Evolutionary conservation across 345 rosid genomes (phyloP).

Genomic region (Salix purpurea): DNA sequence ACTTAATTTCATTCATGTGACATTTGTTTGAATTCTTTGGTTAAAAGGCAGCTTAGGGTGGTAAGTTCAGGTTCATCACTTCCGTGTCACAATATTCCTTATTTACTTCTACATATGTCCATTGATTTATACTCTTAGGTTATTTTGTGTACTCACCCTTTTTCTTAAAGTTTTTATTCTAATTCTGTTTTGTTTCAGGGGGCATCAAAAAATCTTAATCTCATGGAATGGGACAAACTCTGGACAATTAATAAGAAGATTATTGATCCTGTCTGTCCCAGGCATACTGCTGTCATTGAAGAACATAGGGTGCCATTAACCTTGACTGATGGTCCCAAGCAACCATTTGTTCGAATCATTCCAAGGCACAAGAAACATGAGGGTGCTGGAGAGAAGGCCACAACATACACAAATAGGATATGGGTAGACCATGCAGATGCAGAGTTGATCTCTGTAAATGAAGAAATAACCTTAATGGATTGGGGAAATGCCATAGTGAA

Average conservation of each 20-base stretch:
- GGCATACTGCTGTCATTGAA: slow-evolving; percentile 85
- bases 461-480: slow-evolving; percentile 90
- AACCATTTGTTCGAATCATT: slow-evolving; percentile 64
- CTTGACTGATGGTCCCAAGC: slow-evolving; percentile 59
- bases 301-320: slow-evolving; percentile 55
- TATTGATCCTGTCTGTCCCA: slow-evolving; percentile 87
- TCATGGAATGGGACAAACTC: slow-evolving; percentile 98
- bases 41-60: background rate
- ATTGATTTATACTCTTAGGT: background rate
- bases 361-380: slow-evolving; percentile 86
- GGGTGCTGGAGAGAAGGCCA: slow-evolving; percentile 92
- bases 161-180: background rate
- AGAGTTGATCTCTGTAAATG: slow-evolving; percentile 49
- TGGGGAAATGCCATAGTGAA: slow-evolving; percentile 88
- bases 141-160: background rate
- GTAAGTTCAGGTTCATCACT: background rate
- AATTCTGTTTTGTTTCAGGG: slow-evolving; percentile 45
- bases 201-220: slow-evolving; percentile 85
- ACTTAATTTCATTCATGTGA: background rate
- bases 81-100: background rate
- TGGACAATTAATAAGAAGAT: slow-evolving; percentile 95
- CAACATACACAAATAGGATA: slow-evolving; percentile 68
- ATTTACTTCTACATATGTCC: background rate
- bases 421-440: slow-evolving; percentile 88
- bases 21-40: background rate